phyloP scores from a whole-genome alignment of 306 rosid genomes.

The Lagenaria siceraria region DNA sequence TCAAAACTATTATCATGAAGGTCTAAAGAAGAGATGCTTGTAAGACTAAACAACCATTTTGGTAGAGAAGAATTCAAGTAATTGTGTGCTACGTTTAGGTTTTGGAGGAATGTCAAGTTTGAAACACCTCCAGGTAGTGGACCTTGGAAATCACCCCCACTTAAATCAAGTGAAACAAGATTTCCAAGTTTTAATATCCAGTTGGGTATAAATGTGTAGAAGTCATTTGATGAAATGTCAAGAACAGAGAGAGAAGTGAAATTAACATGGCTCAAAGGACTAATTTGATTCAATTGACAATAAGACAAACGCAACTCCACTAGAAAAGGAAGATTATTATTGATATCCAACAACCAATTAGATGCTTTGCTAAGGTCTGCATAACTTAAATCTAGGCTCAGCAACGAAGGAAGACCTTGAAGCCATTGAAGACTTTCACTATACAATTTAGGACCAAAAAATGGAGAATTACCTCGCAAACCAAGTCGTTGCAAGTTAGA shows the following conservation, averaged over 20 bases:
- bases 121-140: too few species aligned
- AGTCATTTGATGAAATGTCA: neutral
- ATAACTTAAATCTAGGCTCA: neutral
- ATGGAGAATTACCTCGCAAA: neutral
- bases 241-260: neutral
- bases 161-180: too few species aligned
- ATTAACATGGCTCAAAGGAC: neutral
- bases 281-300: neutral
- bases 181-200: too few species aligned
- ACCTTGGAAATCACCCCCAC: too few species aligned
- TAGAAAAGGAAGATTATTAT: neutral
- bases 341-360: neutral
- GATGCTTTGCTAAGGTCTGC: neutral
- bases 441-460: too few species aligned
- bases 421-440: conserved; percentile 8
- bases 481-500: neutral
- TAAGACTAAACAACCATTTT: conserved; percentile 4
- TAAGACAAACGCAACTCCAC: neutral
- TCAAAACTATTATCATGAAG: neutral
- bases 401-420: neutral
- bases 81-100: too few species aligned
- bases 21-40: neutral
- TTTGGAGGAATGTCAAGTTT: too few species aligned
- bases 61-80: neutral
- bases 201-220: too few species aligned